Base-by-base conservation (phyloP, 352 stramenopile genomes). In the Phytopythium cucurbitacearum region DNA sequence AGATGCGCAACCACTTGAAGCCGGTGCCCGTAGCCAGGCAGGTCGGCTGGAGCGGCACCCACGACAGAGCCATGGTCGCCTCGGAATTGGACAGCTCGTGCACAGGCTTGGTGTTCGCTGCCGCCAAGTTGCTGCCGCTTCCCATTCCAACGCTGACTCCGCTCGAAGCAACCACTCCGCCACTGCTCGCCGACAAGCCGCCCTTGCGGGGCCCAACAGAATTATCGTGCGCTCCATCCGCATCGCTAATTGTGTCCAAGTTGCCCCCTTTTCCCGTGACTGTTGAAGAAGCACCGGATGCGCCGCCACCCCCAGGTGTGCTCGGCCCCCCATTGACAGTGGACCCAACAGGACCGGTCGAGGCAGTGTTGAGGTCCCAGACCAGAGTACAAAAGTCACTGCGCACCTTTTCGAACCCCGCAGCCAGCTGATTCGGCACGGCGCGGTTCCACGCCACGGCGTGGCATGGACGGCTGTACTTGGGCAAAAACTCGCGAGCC, bases 1-100 rank as follows among this genome's bases (percentile, higher is more conserved):
- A 93, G 46, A 95, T 80, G 32, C 85, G 74, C 10, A 95, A 61
- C 85, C 85, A 95, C 71, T 93, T 93, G 65, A 95, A 95, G 2
- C 85, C 85, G 13, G 85, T 95, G 13, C 85, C 85, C 5, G 80
- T 89, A 0, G 83, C 83, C 37, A 95, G 58, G 44, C 80, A 93
- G 42, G 79, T 86, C 3, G 85, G 82, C 52, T 95, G 80, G 28
- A 78, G 57, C n/a, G 85, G 85, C 16, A 95, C 79, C 85, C 85
- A 95, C 35, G 80, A 86, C 1, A 95, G 60, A 40, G 82, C 85
- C 46, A 93, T 71, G 0, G 84, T 92, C 2, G 82, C 85, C 42
- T 95, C 85, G 1, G 85, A 93, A 63, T 95, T 92, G 32, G 82
- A 79, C 32, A 95, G 47, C 62, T 95, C 85, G 59, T 94, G 65